Base-by-base conservation (phyloP, 805 yeast genomes). In the Kodamaea sagamina region DNA sequence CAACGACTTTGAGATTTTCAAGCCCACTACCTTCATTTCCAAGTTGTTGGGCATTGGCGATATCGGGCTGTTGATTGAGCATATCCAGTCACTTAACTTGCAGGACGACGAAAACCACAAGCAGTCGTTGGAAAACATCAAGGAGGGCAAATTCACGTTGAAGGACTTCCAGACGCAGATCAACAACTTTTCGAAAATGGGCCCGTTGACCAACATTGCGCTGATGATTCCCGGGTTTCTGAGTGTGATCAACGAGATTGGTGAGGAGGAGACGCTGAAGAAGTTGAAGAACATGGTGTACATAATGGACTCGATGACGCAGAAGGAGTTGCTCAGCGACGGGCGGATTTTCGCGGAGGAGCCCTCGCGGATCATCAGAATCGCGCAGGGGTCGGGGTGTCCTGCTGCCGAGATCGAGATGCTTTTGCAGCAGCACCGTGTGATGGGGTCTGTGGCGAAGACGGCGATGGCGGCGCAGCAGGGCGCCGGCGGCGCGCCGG, bases 131-230 rank as follows among this genome's bases (percentile, higher is more conserved):
- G 93, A 92, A 67, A 89, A 93, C 66, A 79, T 92, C 62, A 89
- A 88, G 65, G 93, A 93, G 60, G 99, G 99, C 46, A 89, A 87
- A 55, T 92, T 92, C 66, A 89, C 98, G 1, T 72, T 92, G 43
- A 75, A 88, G 48, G 98, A 93, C 65, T 80, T 92, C 67, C 90
- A 93, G 57, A 86, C 92, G 42, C 98, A 93, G 65, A 86, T 92
- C 95, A 85, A 86, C 62, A 92, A 90, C 52, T 86, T 93, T 54
- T 74, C 92, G 79, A 93, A 93, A 64, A 88, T 93, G 95, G 99
- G 99, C 1, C 97, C 98, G 3, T 68, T 92, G 42, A 83, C 95
- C 17, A 90, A 93, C 61, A 88, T 92, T 49, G 97, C 97, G 2
- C 80, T 85, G 42, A 92, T 92, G 97, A 82, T 92, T 47, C 99